Evolutionary conservation across 2,329 filamentous ascomycete genomes (phyloP).

Genomic region (Aspergillus calidoustus): DNA sequence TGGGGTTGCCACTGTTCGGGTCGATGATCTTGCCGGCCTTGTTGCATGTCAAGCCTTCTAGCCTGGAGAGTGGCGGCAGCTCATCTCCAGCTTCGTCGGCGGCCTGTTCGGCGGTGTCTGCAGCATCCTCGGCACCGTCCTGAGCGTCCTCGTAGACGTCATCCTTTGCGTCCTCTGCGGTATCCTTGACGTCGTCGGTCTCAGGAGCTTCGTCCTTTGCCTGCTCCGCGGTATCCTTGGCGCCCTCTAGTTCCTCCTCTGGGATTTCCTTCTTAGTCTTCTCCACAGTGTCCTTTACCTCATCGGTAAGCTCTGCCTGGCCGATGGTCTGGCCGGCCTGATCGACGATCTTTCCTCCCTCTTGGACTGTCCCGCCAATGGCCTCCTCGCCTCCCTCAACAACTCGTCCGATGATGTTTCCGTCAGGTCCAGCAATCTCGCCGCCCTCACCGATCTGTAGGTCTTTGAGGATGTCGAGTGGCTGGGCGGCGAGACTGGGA

Average conservation of each 20-base stretch:
- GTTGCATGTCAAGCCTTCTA: constrained; percentile 49
- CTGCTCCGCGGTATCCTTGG: constrained; percentile 27
- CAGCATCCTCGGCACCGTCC: not conserved
- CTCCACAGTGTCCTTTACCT: constrained; percentile 31
- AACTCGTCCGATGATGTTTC: constrained; percentile 8
- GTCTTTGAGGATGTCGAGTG: constrained; percentile 9
- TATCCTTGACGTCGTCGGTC: constrained; percentile 3
- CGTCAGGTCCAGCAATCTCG: constrained; percentile 10
- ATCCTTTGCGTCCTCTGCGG: constrained; percentile 1
- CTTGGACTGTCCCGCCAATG: constrained; percentile 36
- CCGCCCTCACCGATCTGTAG: constrained; percentile 5
- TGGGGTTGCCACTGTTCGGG: constrained; percentile 47
- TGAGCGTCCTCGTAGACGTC: not conserved
- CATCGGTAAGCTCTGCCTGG: constrained; percentile 37
- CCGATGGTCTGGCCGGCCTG: constrained; percentile 43
- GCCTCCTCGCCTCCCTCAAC: constrained; percentile 12
- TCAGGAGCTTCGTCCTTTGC: constrained; percentile 20
- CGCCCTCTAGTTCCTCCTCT: not conserved
- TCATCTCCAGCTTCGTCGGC: constrained; percentile 36
- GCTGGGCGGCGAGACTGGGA: constrained; percentile 3
- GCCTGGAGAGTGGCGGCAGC: constrained; percentile 39
- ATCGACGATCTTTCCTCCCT: constrained; percentile 40
- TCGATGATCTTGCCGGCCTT: constrained; percentile 52
- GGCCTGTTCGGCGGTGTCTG: constrained; percentile 3
- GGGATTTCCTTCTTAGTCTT: constrained; percentile 23